Evolutionary conservation across 257 asterid species (phyloP).

Genomic region (Osmanthus fragrans): DNA sequence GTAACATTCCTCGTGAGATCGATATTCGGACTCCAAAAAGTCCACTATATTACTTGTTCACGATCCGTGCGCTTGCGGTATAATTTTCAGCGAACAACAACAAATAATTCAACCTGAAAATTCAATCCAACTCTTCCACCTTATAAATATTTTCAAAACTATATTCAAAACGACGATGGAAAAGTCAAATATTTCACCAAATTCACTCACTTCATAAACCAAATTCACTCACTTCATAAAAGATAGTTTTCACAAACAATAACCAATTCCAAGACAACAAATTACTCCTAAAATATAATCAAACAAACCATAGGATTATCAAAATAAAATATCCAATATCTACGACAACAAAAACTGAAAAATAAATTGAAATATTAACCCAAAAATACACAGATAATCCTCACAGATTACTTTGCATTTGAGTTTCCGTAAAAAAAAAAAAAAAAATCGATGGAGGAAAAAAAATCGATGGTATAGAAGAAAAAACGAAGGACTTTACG

Average conservation of each 20-base stretch:
- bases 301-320: conserved; percentile 9
- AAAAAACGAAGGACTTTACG: too few species aligned
- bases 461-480: too few species aligned
- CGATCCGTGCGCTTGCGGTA: too few species aligned
- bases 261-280: conserved; percentile 10
- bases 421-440: too few species aligned
- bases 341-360: conserved; percentile 5
- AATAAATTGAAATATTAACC: neutral
- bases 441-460: too few species aligned
- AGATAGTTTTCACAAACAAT: conserved; percentile 10
- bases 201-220: neutral
- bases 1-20: too few species aligned
- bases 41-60: too few species aligned
- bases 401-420: conserved; percentile 4
- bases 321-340: conserved; percentile 21
- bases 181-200: conserved; percentile 18
- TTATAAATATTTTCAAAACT: neutral
- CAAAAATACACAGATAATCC: conserved; percentile 6
- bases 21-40: too few species aligned
- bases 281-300: conserved; percentile 9
- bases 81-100: too few species aligned
- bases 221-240: neutral
- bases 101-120: too few species aligned
- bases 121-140: conserved; percentile 19
- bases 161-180: conserved; percentile 28